phyloP scores from a whole-genome alignment of 768 basidiomycete species.

The Trametopsis cervina region DNA sequence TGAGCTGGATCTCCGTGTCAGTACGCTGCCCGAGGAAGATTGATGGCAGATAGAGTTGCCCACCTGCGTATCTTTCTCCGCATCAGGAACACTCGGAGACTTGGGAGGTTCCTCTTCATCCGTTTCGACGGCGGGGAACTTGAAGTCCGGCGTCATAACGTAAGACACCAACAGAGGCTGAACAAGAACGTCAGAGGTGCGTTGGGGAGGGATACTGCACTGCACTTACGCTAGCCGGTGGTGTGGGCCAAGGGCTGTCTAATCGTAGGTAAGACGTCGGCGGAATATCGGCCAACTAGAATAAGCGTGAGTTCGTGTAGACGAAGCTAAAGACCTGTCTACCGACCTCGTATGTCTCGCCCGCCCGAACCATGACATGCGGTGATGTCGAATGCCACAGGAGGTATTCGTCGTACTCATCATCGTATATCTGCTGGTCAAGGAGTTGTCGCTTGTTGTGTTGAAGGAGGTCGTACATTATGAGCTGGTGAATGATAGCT shows the following conservation, averaged over 20 bases:
- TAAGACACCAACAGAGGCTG: not conserved
- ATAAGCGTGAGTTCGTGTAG: too few relatives aligned
- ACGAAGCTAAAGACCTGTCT: too few relatives aligned
- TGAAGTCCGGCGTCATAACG: not conserved
- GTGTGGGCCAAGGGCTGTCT: not conserved
- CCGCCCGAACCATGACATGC: not conserved
- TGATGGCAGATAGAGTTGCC: too few relatives aligned
- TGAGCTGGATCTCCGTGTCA: not conserved
- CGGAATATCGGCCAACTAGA: not conserved
- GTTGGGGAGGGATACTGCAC: too few relatives aligned
- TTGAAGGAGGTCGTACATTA: not conserved
- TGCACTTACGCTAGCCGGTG: not conserved
- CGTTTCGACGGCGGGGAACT: not conserved
- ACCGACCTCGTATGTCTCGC: not conserved
- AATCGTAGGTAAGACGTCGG: not conserved
- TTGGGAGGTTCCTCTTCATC: not conserved
- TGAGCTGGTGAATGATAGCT: not conserved
- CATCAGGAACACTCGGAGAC: not conserved
- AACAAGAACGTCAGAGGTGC: too few relatives aligned
- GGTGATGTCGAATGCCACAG: not conserved
- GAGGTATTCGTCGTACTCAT: not conserved
- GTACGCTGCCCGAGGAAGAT: too few relatives aligned
- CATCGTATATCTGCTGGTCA: not conserved
- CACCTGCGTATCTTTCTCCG: too few relatives aligned
- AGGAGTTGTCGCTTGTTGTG: not conserved